Evolutionary conservation across 257 asterid species (phyloP).

Genomic region (Penstemon newberryi): DNA sequence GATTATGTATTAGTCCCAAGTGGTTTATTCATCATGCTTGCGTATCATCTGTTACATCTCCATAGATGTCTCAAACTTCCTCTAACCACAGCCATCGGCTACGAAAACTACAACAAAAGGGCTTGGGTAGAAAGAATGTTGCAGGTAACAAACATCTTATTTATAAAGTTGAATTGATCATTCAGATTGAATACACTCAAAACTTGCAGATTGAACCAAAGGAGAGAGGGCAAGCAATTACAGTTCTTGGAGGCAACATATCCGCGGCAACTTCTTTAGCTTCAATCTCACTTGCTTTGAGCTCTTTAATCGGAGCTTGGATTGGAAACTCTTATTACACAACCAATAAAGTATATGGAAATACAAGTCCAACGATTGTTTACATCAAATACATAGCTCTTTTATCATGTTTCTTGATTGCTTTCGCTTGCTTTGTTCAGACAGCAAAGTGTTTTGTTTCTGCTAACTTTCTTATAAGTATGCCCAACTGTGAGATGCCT

Average conservation of each 20-base stretch:
- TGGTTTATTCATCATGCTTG: slow-evolving; percentile 55
- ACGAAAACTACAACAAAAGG: slow-evolving; percentile 55
- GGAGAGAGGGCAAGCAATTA: slow-evolving; percentile 44
- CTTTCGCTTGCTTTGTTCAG: slow-evolving; percentile 56
- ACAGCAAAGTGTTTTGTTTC: slow-evolving; percentile 41
- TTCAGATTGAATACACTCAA: not conserved
- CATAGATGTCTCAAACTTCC: slow-evolving; percentile 46
- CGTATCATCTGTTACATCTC: slow-evolving; percentile 58
- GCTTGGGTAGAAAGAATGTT: slow-evolving; percentile 62
- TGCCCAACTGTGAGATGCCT: slow-evolving; percentile 49
- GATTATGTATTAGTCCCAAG: slow-evolving; percentile 62
- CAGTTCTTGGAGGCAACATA: slow-evolving; percentile 37
- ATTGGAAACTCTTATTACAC: slow-evolving; percentile 43
- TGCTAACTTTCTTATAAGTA: slow-evolving; percentile 51
- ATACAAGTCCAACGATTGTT: slow-evolving; percentile 30
- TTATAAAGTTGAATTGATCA: slow-evolving; percentile 1
- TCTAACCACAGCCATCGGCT: slow-evolving; percentile 55
- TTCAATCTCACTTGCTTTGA: slow-evolving; percentile 47
- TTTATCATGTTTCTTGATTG: slow-evolving; percentile 43
- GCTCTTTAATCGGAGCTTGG: slow-evolving; percentile 57
- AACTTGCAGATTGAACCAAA: slow-evolving; percentile 35
- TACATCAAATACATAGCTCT: slow-evolving; percentile 44
- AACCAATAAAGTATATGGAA: slow-evolving; percentile 44
- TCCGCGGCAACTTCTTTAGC: slow-evolving; percentile 52
- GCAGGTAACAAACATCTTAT: slow-evolving; percentile 43